Conservation (phyloP, 78 protist genomes). For the Anaeramoeba flamelloides region DNA sequence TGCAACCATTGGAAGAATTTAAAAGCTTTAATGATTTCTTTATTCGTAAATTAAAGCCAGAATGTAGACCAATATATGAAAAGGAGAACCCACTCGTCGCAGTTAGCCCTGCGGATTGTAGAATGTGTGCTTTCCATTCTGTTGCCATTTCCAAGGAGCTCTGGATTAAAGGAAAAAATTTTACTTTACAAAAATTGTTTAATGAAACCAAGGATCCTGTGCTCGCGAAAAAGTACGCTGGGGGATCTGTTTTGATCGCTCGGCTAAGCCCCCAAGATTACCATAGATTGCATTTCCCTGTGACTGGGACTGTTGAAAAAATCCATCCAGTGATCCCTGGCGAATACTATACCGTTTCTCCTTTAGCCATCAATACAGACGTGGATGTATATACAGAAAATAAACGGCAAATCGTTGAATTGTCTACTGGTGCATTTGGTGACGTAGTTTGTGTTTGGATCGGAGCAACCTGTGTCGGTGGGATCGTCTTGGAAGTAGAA, state of each 20-base stretch:
- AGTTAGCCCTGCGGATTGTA: constrained; percentile 51
- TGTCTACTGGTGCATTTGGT: no score
- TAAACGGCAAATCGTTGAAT: no score
- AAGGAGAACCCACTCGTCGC: constrained; percentile 10
- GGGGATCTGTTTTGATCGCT: constrained; percentile 42
- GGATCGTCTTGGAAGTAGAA: constrained; percentile 33
- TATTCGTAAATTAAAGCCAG: constrained; percentile 34
- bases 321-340: constrained; percentile 29
- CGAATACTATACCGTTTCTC: constrained; percentile 41
- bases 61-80: constrained; percentile 39
- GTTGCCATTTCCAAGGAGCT: constrained; percentile 22
- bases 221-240: constrained; percentile 23
- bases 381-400: constrained; percentile 44
- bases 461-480: constrained; percentile 61
- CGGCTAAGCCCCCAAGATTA: constrained; percentile 63
- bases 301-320: constrained; percentile 26
- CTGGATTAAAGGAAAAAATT: no score
- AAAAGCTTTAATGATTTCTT: constrained; percentile 50
- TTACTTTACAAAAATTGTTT: no score
- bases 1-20: constrained; percentile 26
- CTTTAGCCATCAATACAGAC: constrained; percentile 45
- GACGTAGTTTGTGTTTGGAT: constrained; percentile 28
- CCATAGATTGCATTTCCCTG: constrained; percentile 53
- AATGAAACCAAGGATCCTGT: no score
- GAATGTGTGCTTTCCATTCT: constrained; percentile 21